phyloP scores from a whole-genome alignment of 768 basidiomycete species.

The Hygrophoropsis aurantiaca region DNA sequence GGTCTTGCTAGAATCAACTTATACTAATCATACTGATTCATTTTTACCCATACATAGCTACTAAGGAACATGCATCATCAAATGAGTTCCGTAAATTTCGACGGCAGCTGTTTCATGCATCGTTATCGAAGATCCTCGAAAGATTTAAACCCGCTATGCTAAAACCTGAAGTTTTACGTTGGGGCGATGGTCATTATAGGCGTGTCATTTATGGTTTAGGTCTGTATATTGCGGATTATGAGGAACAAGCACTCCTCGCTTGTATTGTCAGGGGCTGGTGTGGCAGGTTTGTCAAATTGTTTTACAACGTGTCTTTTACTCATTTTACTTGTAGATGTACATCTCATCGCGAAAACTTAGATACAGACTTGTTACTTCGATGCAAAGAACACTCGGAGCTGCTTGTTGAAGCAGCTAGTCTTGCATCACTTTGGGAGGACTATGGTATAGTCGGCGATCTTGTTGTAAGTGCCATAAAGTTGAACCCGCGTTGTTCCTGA shows the following conservation, averaged over 20 bases:
- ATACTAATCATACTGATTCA: not conserved
- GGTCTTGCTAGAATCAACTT: constrained; percentile 1
- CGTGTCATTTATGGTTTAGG: no score
- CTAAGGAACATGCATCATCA: constrained; percentile 10
- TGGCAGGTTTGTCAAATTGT: no score
- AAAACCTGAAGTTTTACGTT: constrained; percentile 21
- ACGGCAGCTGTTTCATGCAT: constrained; percentile 30
- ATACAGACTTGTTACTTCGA: not conserved
- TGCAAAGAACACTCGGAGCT: not conserved
- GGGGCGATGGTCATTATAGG: constrained; percentile 30
- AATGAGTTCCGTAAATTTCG: constrained; percentile 26
- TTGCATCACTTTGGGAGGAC: no score
- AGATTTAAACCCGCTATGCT: constrained; percentile 26
- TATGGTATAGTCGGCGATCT: no score
- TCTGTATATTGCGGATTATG: constrained; percentile 41
- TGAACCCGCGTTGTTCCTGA: no score
- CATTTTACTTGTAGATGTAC: not conserved
- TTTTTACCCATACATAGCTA: constrained; percentile 6
- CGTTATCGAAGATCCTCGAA: constrained; percentile 23
- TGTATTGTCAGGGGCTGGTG: constrained; percentile 34
- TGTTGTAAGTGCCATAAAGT: no score
- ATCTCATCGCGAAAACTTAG: not conserved
- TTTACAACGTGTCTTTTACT: no score
- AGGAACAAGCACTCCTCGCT: constrained; percentile 34
- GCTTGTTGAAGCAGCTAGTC: not conserved